A percentile compares a stretch with the other conserved stretches of the same genome.
Evolutionary conservation across 768 basidiomycete genomes (phyloP).

Genomic region (Xerocomellus chrysenteron): DNA sequence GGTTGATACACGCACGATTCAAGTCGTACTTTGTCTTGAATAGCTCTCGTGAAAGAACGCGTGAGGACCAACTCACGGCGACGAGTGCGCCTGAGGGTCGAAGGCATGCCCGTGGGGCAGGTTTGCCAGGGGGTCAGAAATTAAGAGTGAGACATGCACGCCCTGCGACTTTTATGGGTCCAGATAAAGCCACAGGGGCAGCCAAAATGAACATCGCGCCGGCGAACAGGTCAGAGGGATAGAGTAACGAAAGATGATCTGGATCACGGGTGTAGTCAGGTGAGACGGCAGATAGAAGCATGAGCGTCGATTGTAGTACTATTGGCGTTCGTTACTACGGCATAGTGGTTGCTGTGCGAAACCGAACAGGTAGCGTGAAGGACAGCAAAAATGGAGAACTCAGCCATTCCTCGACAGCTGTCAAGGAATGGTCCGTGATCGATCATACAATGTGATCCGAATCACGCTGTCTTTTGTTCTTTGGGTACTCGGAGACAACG

Average conservation of each 20-base stretch:
- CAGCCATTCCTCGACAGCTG: slow-evolving; percentile 14
- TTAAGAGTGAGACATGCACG: slow-evolving; percentile 11
- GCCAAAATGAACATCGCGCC: slow-evolving; percentile 12
- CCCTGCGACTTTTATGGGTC: slow-evolving; percentile 30
- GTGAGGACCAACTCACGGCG: slow-evolving; percentile 48
- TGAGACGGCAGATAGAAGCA: slow-evolving; percentile 9
- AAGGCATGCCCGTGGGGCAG: slow-evolving; percentile 36
- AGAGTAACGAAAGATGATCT: slow-evolving; percentile 9
- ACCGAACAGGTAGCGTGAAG: slow-evolving; percentile 9
- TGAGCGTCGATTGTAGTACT: not conserved
- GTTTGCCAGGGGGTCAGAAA: slow-evolving; percentile 14
- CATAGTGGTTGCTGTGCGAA: slow-evolving; percentile 2
- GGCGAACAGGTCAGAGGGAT: slow-evolving; percentile 14
- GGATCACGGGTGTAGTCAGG: not conserved
- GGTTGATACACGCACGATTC: slow-evolving; percentile 29
- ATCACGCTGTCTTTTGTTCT: slow-evolving; percentile 15
- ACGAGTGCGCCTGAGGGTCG: slow-evolving; percentile 46
- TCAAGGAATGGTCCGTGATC: slow-evolving; percentile 5
- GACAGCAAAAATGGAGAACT: slow-evolving; percentile 23
- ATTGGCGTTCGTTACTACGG: slow-evolving; percentile 1
- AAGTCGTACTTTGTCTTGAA: slow-evolving; percentile 42
- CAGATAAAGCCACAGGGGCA: slow-evolving; percentile 33
- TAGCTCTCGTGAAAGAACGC: slow-evolving; percentile 48
- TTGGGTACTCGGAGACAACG: not conserved
- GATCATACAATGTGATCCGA: not conserved